These are phyloP conservation scores for Plasmodium sp. DNA, from an alignment of 169 alveolate genomes.

Conservation along the genomic window DNA sequence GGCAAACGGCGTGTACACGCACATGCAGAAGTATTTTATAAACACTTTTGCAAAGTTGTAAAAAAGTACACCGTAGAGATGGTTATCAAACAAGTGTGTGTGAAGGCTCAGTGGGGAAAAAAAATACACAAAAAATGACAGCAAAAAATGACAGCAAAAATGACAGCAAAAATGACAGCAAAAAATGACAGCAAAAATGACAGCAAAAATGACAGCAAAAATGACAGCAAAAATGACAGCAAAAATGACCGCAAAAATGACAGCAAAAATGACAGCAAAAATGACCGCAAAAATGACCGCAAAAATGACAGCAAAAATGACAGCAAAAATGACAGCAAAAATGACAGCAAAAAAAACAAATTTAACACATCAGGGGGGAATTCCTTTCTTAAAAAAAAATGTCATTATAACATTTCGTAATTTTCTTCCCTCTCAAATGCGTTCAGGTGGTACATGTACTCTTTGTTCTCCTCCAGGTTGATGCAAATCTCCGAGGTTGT, in stretches of 20 bases:
- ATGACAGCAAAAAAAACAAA: neutral
- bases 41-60: neutral
- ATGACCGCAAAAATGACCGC: too few relatives aligned
- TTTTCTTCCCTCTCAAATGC: slow-evolving; percentile 70
- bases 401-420: slow-evolving; percentile 31
- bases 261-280: neutral
- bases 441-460: slow-evolving; percentile 38
- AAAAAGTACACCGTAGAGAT: neutral
- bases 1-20: neutral
- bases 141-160: neutral
- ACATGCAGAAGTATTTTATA: neutral
- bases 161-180: neutral
- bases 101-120: neutral
- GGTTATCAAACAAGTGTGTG: neutral
- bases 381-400: neutral
- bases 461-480: slow-evolving; percentile 62
- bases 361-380: neutral
- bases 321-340: neutral
- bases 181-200: neutral
- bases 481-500: slow-evolving; percentile 69
- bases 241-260: neutral
- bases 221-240: neutral
- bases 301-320: too few relatives aligned
- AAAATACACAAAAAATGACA: neutral
- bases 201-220: neutral